Evolutionary conservation across 2,329 filamentous ascomycete species (phyloP), one percentile per base, ranked within the genome.

Genomic region (Hypoxylon sp.): DNA sequence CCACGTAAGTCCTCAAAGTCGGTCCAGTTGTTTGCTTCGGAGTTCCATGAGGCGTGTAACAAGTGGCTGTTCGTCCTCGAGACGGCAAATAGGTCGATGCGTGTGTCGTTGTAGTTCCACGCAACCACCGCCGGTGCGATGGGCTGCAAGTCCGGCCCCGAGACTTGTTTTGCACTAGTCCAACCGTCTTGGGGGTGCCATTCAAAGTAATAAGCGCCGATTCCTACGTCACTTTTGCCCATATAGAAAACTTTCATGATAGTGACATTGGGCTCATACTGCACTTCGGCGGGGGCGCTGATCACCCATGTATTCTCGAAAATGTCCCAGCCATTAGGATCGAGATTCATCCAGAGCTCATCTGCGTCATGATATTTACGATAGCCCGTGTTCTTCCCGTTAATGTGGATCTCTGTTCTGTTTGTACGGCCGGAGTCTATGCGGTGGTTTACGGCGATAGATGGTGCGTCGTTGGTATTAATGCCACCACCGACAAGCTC

Each of bases 1-100:
- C 63, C 63, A 6, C 26, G 63, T 44, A 65, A 52, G 17, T 65
- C 63, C 22, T 65, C 52, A n/a, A 56, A 65, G 4, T 35, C 46
- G n/a, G 63, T 29, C 63, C 56, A 65, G 9, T 52, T 29, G 11
- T 50, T 46, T 8, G 35, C 44, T 24, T 56, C 56, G n/a, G 56
- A 10, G 33, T 56, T 44, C 56, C 57, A 65, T 8, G 63, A 56
- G 2, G 63, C 56, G 19, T 61, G 56, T 26, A 65, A 35, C 22
- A 61, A 10, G 29, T 65, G 63, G 14, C 56, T 65, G 5, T 61
- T 65, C 6, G 56, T 33, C 46, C 37, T 51, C 14, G 63, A 37
- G 5, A 65, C 63, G 14, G 46, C 63, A 17, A 65, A 56, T 22
- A 65, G 46, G 46, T 65, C 62, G 13, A 65, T 17, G 0, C 62